Conservation (phyloP, 305 asterid species). For the Petunia hybrid region DNA sequence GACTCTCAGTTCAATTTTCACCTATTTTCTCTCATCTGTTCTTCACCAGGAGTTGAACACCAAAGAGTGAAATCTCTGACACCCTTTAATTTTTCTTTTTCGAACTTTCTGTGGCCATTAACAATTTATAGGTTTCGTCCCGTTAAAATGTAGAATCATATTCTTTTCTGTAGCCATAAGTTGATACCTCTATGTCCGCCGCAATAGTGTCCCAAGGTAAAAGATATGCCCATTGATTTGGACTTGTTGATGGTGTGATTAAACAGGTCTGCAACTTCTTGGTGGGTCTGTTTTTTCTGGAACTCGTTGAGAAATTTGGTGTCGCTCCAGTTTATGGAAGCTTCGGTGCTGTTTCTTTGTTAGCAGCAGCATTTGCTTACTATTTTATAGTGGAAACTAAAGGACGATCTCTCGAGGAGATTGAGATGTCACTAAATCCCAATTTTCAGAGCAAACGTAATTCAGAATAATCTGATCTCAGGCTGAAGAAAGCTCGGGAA, state of each 20-base stretch:
- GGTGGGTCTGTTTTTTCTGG: slow-evolving; percentile 83
- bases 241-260: slow-evolving; percentile 30
- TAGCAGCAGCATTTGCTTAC: slow-evolving; percentile 73
- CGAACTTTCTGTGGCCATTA: not conserved
- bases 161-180: not conserved
- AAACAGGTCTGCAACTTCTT: slow-evolving; percentile 82
- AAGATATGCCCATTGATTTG: not conserved
- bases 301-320: slow-evolving; percentile 70
- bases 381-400: slow-evolving; percentile 71
- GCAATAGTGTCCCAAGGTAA: not conserved
- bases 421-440: slow-evolving; percentile 67
- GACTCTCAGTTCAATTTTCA: not conserved
- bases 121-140: not conserved
- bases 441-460: slow-evolving; percentile 36
- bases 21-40: not conserved
- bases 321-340: slow-evolving; percentile 72
- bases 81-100: not conserved
- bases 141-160: not conserved
- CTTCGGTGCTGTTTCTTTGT: slow-evolving; percentile 66
- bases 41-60: not conserved
- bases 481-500: not conserved
- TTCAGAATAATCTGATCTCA: slow-evolving; percentile 15
- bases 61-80: not conserved
- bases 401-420: slow-evolving; percentile 89
- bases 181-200: not conserved